Evolutionary conservation across 805 yeast species (phyloP).

Genomic region (Cyberlindnera veronae): DNA sequence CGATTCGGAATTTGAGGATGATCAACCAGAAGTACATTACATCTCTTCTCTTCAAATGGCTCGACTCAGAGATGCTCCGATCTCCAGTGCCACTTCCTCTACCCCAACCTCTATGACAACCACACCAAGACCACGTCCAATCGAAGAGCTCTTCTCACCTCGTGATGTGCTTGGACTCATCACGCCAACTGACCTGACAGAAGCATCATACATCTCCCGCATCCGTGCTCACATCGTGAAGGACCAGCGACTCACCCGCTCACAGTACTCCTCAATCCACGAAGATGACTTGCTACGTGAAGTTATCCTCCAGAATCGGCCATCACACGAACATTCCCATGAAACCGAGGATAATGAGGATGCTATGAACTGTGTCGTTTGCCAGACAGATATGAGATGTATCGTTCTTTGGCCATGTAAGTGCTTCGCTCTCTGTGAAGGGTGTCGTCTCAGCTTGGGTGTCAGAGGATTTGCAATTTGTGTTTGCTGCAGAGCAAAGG

Average conservation of each 20-base stretch:
- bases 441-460: slow-evolving; percentile 72
- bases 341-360: slow-evolving; percentile 30
- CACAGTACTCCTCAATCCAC: slow-evolving; percentile 30
- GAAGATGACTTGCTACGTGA: slow-evolving; percentile 30
- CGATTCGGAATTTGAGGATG: slow-evolving; percentile 29
- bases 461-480: slow-evolving; percentile 72
- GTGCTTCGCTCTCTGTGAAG: slow-evolving; percentile 85
- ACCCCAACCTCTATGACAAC: not conserved
- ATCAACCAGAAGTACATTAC: slow-evolving; percentile 17
- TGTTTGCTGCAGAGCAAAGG: slow-evolving; percentile 78
- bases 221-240: slow-evolving; percentile 21
- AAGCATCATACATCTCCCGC: slow-evolving; percentile 13
- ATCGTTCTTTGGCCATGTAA: slow-evolving; percentile 91
- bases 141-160: slow-evolving; percentile 21
- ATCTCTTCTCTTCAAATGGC: slow-evolving; percentile 15
- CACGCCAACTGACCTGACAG: slow-evolving; percentile 28
- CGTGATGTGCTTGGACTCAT: slow-evolving; percentile 27
- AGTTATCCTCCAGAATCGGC: slow-evolving; percentile 28
- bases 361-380: slow-evolving; percentile 66
- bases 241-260: slow-evolving; percentile 33
- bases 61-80: slow-evolving; percentile 7
- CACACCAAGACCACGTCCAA: slow-evolving; percentile 2
- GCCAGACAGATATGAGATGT: slow-evolving; percentile 70
- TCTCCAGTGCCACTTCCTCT: no score
- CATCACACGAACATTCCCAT: slow-evolving; percentile 3